phyloP scores from a whole-genome alignment of 805 yeast genomes.

The Candida loeiensis region DNA sequence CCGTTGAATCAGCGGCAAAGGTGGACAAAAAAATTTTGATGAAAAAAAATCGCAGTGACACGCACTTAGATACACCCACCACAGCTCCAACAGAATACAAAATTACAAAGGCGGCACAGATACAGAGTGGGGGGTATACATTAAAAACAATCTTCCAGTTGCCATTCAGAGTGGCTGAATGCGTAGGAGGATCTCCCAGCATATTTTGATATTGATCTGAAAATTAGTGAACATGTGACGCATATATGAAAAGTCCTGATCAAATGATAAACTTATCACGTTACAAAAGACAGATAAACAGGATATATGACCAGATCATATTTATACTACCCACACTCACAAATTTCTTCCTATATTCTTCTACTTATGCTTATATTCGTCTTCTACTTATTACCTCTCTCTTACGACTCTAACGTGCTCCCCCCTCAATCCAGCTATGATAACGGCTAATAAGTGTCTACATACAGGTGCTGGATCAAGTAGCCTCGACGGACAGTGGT shows the following conservation, averaged over 20 bases:
- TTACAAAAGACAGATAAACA: too few relatives aligned
- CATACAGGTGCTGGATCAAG: slow-evolving; percentile 4
- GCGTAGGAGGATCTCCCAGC: too few relatives aligned
- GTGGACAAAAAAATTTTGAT: slow-evolving; percentile 3
- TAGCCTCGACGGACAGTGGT: neutral
- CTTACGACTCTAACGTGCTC: neutral
- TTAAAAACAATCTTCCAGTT: too few relatives aligned
- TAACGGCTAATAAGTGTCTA: neutral
- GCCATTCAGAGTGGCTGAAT: too few relatives aligned
- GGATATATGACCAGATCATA: neutral
- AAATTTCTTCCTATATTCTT: neutral
- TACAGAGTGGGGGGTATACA: too few relatives aligned
- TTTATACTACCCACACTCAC: neutral
- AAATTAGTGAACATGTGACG: too few relatives aligned
- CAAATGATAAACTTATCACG: too few relatives aligned
- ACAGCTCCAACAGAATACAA: too few relatives aligned
- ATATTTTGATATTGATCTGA: too few relatives aligned
- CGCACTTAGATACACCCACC: too few relatives aligned
- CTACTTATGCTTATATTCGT: neutral
- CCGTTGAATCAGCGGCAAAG: slow-evolving; percentile 5
- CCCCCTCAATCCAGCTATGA: neutral
- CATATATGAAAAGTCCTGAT: too few relatives aligned
- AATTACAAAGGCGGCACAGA: too few relatives aligned
- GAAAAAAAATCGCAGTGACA: slow-evolving; percentile 3
- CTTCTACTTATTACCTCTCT: neutral